Evolutionary conservation across 352 stramenopile genomes (phyloP).

Genomic region (Globisporangium alternatum): DNA sequence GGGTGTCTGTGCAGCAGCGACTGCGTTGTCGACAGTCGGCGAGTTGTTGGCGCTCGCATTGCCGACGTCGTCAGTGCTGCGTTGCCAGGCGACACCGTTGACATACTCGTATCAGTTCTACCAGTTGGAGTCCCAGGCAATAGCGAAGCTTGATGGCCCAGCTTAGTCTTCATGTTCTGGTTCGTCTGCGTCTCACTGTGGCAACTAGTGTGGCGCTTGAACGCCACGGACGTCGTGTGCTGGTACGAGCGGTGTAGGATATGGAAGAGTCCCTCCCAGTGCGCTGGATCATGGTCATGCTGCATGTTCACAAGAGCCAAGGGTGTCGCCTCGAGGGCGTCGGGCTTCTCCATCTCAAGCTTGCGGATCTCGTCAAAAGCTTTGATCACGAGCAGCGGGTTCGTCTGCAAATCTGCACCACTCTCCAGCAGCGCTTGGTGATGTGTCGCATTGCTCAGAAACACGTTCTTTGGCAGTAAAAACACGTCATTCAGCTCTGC

Average conservation of each 20-base stretch:
- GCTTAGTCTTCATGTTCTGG: neutral
- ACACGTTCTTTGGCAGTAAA: conserved; percentile 10
- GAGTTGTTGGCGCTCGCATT: conserved; percentile 1
- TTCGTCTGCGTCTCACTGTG: neutral
- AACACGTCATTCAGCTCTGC: conserved; percentile 10
- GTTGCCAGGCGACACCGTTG: neutral
- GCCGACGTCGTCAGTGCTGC: neutral
- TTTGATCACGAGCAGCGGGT: conserved; percentile 30
- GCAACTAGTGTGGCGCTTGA: conserved; percentile 4
- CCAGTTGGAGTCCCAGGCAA: neutral
- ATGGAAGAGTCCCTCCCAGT: conserved; percentile 55
- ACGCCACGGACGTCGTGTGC: conserved; percentile 23
- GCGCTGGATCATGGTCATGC: neutral
- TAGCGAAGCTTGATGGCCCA: neutral
- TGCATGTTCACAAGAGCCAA: conserved; percentile 50
- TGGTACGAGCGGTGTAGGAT: conserved; percentile 32
- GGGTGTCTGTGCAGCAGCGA: conserved; percentile 26
- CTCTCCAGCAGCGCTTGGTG: conserved; percentile 1
- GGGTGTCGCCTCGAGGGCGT: conserved; percentile 32
- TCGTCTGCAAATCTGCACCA: neutral
- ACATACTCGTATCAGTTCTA: neutral
- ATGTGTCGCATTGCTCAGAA: conserved; percentile 1
- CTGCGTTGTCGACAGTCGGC: conserved; percentile 16
- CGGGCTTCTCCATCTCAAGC: conserved; percentile 34
- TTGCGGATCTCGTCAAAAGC: conserved; percentile 26